A percentile compares a stretch with the other conserved stretches of the same genome.
phyloP scores from a whole-genome alignment of 73 alveolate species.

The Paramecium caudatum region DNA sequence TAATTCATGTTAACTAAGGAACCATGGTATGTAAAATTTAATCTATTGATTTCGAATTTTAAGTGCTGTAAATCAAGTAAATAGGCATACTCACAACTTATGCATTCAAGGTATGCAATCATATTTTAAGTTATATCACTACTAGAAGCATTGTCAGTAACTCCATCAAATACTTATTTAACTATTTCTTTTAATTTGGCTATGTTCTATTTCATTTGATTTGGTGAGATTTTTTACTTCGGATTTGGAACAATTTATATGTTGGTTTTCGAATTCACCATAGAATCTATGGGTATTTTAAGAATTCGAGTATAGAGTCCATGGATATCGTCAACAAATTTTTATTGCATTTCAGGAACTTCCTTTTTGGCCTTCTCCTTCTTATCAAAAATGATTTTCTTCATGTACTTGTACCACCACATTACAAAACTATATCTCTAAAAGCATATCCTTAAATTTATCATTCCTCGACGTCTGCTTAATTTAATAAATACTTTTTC shows the following conservation, averaged over 20 bases:
- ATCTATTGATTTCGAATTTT: slow-evolving; percentile 42
- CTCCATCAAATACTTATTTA: not conserved
- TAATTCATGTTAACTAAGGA: not conserved
- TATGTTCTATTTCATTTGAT: not conserved
- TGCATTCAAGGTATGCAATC: not conserved
- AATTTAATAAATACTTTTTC: not conserved
- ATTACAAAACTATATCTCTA: not conserved
- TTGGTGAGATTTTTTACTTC: slow-evolving; percentile 36
- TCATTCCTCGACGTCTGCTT: not conserved
- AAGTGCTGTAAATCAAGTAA: not conserved
- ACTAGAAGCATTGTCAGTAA: slow-evolving; percentile 27
- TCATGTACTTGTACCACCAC: not conserved
- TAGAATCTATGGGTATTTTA: not conserved
- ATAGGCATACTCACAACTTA: not conserved
- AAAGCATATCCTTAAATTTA: not conserved
- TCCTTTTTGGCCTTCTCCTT: not conserved
- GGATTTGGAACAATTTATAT: slow-evolving; percentile 50
- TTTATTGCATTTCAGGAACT: not conserved
- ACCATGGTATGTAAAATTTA: slow-evolving; percentile 34
- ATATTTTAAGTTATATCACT: not conserved
- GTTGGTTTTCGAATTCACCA: not conserved
- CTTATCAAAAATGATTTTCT: not conserved
- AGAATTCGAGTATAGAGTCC: not conserved
- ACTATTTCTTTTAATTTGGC: not conserved
- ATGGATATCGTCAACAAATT: slow-evolving; percentile 27